These are phyloP conservation scores for Stemphylium beticola DNA, from an alignment of 2,329 filamentous ascomycete genomes.

Conservation along the genomic window DNA sequence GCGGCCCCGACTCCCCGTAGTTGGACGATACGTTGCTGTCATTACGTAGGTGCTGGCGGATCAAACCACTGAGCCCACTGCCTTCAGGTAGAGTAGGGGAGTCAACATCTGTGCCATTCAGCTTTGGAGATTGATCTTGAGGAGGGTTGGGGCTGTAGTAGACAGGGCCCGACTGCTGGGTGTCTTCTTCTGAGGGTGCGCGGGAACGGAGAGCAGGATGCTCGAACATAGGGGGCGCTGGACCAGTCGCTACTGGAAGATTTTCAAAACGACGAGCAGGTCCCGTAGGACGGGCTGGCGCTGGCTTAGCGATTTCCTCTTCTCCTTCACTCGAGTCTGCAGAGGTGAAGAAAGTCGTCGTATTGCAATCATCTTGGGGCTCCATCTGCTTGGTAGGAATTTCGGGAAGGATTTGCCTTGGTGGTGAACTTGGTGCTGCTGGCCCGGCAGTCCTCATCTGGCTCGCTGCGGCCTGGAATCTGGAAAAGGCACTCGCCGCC, in stretches of 20 bases:
- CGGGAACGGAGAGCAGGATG: conserved; percentile 47
- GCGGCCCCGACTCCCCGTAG: conserved; percentile 55
- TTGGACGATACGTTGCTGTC: conserved; percentile 84
- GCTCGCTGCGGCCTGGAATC: conserved; percentile 55
- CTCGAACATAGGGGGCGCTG: conserved; percentile 44
- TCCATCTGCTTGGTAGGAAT: conserved; percentile 12
- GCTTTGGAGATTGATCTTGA: conserved; percentile 5
- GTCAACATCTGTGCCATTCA: conserved; percentile 57
- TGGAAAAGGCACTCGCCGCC: conserved; percentile 49
- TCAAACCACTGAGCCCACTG: conserved; percentile 76
- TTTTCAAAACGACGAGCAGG: conserved; percentile 41
- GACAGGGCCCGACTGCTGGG: conserved; percentile 14
- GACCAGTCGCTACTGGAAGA: conserved; percentile 40
- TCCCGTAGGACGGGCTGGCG: conserved; percentile 24
- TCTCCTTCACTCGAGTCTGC: conserved; percentile 43
- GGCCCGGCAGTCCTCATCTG: conserved; percentile 49
- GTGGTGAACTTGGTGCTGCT: conserved; percentile 19
- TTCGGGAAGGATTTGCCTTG: conserved; percentile 16
- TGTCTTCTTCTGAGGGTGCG: conserved; percentile 28
- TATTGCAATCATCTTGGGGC: conserved; percentile 24
- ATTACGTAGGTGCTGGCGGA: conserved; percentile 81
- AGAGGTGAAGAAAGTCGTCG: conserved; percentile 40
- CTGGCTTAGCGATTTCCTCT: conserved; percentile 25
- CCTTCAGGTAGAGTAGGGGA: conserved; percentile 77
- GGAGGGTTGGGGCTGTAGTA: conserved; percentile 14